Conservation (phyloP, 805 yeast species). For the Hyphopichia homilentoma region DNA sequence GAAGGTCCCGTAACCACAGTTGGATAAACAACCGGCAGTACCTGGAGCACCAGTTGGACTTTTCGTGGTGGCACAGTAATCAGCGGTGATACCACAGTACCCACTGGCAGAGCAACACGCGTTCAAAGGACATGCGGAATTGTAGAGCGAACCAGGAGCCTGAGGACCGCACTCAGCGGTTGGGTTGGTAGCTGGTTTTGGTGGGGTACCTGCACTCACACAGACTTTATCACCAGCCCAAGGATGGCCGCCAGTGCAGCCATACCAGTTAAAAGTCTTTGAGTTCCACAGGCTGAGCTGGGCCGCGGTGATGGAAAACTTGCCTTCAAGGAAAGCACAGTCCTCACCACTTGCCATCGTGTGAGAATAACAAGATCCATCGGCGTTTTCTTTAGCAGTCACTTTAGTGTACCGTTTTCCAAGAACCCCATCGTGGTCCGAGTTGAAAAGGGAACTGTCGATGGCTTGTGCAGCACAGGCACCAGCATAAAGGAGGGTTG, state of each 20-base stretch:
- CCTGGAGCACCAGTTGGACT: conserved; percentile 14
- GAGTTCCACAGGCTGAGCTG: conserved; percentile 9
- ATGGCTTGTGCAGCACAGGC: too few species aligned
- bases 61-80: conserved; percentile 8
- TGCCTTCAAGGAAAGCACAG: conserved; percentile 7
- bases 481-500: too few species aligned
- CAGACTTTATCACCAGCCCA: conserved; percentile 9
- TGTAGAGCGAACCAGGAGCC: conserved; percentile 13
- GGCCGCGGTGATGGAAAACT: conserved; percentile 6
- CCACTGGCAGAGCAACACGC: conserved; percentile 14
- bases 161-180: conserved; percentile 16
- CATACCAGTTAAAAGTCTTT: conserved; percentile 13
- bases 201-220: conserved; percentile 13
- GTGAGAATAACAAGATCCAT: conserved; percentile 14
- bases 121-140: conserved; percentile 13
- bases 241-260: conserved; percentile 8
- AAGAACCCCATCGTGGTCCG: too few species aligned
- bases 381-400: conserved; percentile 5
- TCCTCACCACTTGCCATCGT: conserved; percentile 10
- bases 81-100: conserved; percentile 12
- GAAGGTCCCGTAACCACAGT: conserved; percentile 15
- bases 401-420: background rate
- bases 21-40: conserved; percentile 12
- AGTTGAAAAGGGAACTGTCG: too few species aligned
- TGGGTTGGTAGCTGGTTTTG: conserved; percentile 10